Base-by-base conservation (phyloP, 257 asterid species). In the Jacaranda copaia region DNA sequence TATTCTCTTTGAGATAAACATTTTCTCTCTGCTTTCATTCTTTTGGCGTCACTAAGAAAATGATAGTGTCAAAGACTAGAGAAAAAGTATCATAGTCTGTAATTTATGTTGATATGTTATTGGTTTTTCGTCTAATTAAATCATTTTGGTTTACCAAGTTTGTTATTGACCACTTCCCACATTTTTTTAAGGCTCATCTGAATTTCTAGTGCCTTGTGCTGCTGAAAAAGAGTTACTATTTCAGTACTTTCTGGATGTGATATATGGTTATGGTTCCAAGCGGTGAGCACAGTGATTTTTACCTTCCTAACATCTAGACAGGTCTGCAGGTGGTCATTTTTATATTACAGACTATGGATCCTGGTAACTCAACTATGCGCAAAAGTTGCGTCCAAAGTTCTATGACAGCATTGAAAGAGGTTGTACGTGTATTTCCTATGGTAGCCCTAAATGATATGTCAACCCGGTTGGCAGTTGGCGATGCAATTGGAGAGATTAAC, bases 281-380 rank as follows among this genome's bases (percentile, higher is more conserved):
- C 68, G 49, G 38, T 56, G 61, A 74, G 43, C 65, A 59, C 58
- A 68, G 63, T 51, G 43, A 45, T 72, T 64, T 55, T 74, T 82
- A 74, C 77, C 68, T 72, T 84, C 81, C 93, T 93, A 88, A 95
- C 92, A 84, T 88, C 94, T 89, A 81, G 90, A 89, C 95, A 90
- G 97, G 87, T 90, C 59, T 95, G 93, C 98, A 95, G 99, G 97
- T 87, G 82, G 92, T 88, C 82, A 78, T 84, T 83, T 95, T 90
- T 87, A 81, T 95, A 81, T 81, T 95, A 81, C 99, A 88, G 84
- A 95, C 99, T 70, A 93, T 95, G 97, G 98, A 95, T 88, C 97
- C 93, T 49, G 89, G 97, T 75, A 95, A 95, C 87, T 82, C 89
- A 78, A 91, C 89, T 81, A 89, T 95, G 99, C 91, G 96, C 58